Evolutionary conservation across 495 filamentous ascomycete species (phyloP), one percentile per base, ranked within the genome.

Genomic region (Collariella sp.): DNA sequence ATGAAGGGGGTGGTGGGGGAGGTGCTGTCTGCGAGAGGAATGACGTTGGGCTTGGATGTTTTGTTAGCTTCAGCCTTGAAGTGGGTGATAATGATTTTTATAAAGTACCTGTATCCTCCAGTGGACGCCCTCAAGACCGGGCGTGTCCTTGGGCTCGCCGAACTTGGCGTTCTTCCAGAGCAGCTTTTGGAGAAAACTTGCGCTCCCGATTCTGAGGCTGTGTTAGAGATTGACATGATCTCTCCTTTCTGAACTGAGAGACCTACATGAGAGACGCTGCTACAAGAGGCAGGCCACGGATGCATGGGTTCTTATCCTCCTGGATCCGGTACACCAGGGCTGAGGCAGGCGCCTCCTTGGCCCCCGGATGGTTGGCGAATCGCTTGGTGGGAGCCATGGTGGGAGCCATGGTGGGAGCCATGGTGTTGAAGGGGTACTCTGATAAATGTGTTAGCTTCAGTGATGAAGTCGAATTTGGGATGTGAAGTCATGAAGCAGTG

Each of bases 161-260:
- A 96, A 89, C 19, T 84, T 83, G 24, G 87, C 87, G 70, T 89
- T 91, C 42, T 60, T 68, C 86, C 86, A 96, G 19, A 72, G 52
- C 4, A 59, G 58, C 22, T 64, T 64, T 16, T 68, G 66, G 5
- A 74, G 5, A 9, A 59, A 62, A 11, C 52, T 39, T 11, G 57
- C 46, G 36, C 54, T 55, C 7, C 58, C 40, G 18, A 70, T 40
- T n/a, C 72, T 76, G 38, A 36, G 38, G 20, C 23, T 31, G 7
- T 16, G 16, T 43, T 3, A 22, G 24, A 10, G 18, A 39, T 9
- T 15, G 44, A 26, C 45, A 38, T 10, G 23, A 11, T 20, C 26
- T 24, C 13, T 46, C 11, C 15, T n/a, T 43, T 9, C 24, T 50
- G 4, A 3, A 5, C 6, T 0, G 31, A 2, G 10, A 35, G 9